phyloP scores from a whole-genome alignment of 163 green algal genomes.

The Scenedesmus sp. region DNA sequence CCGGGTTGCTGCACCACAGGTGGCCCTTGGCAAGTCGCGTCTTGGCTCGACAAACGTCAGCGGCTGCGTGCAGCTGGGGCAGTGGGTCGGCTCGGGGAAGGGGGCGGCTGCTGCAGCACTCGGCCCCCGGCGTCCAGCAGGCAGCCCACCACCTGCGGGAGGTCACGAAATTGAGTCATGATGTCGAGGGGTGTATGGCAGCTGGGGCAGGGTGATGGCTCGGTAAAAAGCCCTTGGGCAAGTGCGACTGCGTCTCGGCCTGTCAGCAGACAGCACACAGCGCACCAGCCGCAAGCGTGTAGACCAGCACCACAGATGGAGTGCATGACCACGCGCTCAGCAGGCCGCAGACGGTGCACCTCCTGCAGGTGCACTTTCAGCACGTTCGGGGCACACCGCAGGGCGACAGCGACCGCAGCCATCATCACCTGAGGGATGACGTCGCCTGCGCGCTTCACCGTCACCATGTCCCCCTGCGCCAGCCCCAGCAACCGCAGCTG shows the following conservation, averaged over 20 bases:
- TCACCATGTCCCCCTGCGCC: constrained; percentile 54
- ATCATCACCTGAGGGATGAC: constrained; percentile 66
- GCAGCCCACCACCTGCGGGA: not conserved
- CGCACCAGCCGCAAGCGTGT: too few relatives aligned
- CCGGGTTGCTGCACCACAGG: constrained; percentile 15
- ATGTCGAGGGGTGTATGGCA: not conserved
- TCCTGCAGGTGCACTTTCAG: too few relatives aligned
- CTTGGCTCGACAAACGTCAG: not conserved
- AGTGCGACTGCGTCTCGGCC: too few relatives aligned
- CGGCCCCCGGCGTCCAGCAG: not conserved
- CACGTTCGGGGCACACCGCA: too few relatives aligned
- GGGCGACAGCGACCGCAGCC: not conserved
- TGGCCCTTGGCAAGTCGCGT: not conserved
- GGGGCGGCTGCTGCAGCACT: not conserved
- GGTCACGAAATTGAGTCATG: too few relatives aligned
- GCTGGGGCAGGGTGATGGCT: not conserved
- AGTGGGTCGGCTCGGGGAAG: not conserved
- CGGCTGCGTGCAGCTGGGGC: constrained; percentile 27
- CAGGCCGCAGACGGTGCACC: too few relatives aligned
- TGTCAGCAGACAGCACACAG: not conserved
- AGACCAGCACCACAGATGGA: not conserved
- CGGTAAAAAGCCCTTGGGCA: not conserved
- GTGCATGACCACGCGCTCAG: too few relatives aligned
- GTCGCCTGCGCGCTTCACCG: constrained; percentile 62
- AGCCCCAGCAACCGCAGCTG: constrained; percentile 19